Percentiles rank a stretch among this genome's conserved stretches.
Evolutionary conservation across 129 eudicot species (phyloP).

Genomic region (Escallonia rubra): DNA sequence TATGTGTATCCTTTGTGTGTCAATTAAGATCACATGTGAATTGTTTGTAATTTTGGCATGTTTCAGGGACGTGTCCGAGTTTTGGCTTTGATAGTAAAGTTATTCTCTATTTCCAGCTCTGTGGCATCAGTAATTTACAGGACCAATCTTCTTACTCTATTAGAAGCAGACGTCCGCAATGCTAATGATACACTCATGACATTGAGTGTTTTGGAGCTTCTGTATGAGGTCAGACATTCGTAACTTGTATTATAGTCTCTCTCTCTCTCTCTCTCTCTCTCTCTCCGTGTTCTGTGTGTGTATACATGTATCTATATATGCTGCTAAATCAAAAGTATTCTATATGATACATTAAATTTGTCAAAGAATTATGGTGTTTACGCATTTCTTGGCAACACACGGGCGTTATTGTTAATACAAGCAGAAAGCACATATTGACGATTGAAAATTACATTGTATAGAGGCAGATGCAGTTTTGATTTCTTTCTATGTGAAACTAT

Average conservation of each 20-base stretch:
- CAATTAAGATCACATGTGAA: background rate
- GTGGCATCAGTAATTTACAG: constrained; percentile 74
- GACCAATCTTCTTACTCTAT: constrained; percentile 59
- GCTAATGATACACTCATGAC: constrained; percentile 62
- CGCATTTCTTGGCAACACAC: too few relatives aligned
- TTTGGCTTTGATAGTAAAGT: constrained; percentile 78
- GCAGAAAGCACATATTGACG: too few relatives aligned
- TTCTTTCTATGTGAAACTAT: too few relatives aligned
- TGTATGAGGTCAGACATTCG: constrained; percentile 54
- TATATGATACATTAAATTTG: too few relatives aligned
- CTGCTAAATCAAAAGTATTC: too few relatives aligned
- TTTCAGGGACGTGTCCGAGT: constrained; percentile 84
- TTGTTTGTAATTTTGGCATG: background rate
- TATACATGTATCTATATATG: too few relatives aligned
- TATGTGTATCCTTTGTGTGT: background rate
- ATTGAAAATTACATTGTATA: too few relatives aligned
- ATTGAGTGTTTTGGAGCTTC: constrained; percentile 75
- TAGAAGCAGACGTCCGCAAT: constrained; percentile 68
- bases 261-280: too few relatives aligned
- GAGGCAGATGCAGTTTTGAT: too few relatives aligned
- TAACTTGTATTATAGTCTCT: background rate
- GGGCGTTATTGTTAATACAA: too few relatives aligned
- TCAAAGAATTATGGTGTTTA: too few relatives aligned
- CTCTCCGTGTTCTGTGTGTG: too few relatives aligned
- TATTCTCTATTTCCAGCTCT: constrained; percentile 72